These are phyloP conservation scores for Combretum micranthum DNA, from an alignment of 345 rosid species.

Conservation along the genomic window DNA sequence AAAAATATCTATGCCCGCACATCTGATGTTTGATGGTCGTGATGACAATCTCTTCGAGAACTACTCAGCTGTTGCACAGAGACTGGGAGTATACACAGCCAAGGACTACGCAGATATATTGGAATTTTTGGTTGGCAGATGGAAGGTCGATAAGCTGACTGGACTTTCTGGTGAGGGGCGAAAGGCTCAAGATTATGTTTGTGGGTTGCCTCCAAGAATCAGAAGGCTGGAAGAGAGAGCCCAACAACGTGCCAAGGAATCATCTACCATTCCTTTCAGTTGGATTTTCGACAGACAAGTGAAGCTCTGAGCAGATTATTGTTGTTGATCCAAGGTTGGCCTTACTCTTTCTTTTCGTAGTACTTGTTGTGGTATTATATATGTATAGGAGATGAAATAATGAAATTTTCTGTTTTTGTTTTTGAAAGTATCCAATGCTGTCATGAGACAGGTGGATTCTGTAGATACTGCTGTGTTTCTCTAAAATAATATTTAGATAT, in stretches of 20 bases:
- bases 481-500: no score
- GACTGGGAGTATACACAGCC: conserved; percentile 83
- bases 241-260: conserved; percentile 58
- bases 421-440: neutral
- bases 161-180: conserved; percentile 79
- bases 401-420: neutral
- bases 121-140: conserved; percentile 76
- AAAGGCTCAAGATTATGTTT: conserved; percentile 79
- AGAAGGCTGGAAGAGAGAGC: conserved; percentile 85
- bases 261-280: conserved; percentile 54
- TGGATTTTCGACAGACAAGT: conserved; percentile 76
- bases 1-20: conserved; percentile 96
- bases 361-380: neutral
- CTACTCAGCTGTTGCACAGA: conserved; percentile 79
- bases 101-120: conserved; percentile 82
- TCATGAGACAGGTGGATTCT: no score
- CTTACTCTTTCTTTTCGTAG: neutral
- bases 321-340: neutral
- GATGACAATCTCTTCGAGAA: conserved; percentile 67
- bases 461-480: no score
- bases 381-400: neutral
- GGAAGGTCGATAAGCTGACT: conserved; percentile 46
- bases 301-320: conserved; percentile 32
- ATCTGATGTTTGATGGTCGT: conserved; percentile 77
- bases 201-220: conserved; percentile 62